phyloP scores from a whole-genome alignment of 805 yeast genomes.

The Wickerhamomyces mucosus region DNA sequence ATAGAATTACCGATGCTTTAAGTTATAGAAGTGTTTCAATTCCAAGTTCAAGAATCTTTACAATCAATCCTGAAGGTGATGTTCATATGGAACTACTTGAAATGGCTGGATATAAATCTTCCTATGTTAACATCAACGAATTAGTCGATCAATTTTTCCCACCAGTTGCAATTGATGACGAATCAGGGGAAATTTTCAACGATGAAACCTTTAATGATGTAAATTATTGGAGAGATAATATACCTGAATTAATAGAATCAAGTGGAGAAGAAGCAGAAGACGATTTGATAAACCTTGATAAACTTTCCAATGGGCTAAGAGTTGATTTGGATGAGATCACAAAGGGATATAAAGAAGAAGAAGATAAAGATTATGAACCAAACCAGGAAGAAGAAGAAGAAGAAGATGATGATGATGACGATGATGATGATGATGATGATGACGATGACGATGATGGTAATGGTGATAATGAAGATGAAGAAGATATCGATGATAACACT shows the following conservation, averaged over 20 bases:
- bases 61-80: constrained; percentile 93
- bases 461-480: constrained; percentile 18
- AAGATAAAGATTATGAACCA: constrained; percentile 15
- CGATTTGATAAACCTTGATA: constrained; percentile 2
- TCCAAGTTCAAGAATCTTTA: constrained; percentile 89
- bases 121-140: constrained; percentile 85
- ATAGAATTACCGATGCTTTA: constrained; percentile 91
- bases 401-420: constrained; percentile 13
- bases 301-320: constrained; percentile 8
- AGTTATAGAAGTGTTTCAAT: constrained; percentile 90
- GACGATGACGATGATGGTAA: constrained; percentile 25
- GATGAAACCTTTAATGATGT: constrained; percentile 65
- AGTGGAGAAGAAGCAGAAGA: constrained; percentile 34
- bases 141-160: constrained; percentile 97
- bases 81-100: constrained; percentile 95
- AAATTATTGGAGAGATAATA: constrained; percentile 86
- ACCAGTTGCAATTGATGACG: constrained; percentile 39
- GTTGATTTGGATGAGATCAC: constrained; percentile 12
- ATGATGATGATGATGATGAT: constrained; percentile 16
- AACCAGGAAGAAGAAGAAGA: constrained; percentile 16
- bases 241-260: constrained; percentile 50
- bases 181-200: constrained; percentile 16
- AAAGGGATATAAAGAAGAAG: constrained; percentile 11
- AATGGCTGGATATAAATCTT: constrained; percentile 82
- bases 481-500: constrained; percentile 11